Evolutionary conservation across 73 alveolate species (phyloP).

Genomic region (Halteria grandinella): DNA sequence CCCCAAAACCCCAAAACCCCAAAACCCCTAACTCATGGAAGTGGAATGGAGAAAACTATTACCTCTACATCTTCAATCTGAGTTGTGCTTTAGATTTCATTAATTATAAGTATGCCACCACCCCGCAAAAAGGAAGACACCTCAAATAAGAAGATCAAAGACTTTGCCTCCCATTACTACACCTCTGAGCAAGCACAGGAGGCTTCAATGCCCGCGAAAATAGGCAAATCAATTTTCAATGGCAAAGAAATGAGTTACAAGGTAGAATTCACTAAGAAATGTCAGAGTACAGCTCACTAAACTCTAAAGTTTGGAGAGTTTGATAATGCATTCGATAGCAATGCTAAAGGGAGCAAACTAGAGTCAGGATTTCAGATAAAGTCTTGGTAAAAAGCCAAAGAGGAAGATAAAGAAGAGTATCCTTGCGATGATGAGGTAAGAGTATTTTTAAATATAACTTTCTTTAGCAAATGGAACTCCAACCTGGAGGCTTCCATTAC

Average conservation of each 20-base stretch:
- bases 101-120: too few relatives aligned
- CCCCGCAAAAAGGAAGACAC: too few relatives aligned
- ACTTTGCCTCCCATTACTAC: slow-evolving; percentile 1
- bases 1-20: too few relatives aligned
- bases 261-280: slow-evolving; percentile 27
- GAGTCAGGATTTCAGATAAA: not conserved
- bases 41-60: too few relatives aligned
- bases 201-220: slow-evolving; percentile 3
- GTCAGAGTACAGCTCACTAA: slow-evolving; percentile 1
- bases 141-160: too few relatives aligned
- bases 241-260: not conserved
- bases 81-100: too few relatives aligned
- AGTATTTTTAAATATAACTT: not conserved
- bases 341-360: not conserved
- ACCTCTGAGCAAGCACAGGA: not conserved
- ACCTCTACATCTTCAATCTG: too few relatives aligned
- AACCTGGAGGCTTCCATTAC: not conserved
- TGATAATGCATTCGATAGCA: not conserved
- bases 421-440: slow-evolving; percentile 29
- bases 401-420: slow-evolving; percentile 26
- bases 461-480: not conserved
- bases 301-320: not conserved
- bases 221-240: slow-evolving; percentile 5
- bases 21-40: too few relatives aligned
- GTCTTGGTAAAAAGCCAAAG: not conserved